Percentiles rank a stretch among this genome's conserved stretches.
phyloP scores from a whole-genome alignment of 116 monocot species.

The Posidonia oceanica region DNA sequence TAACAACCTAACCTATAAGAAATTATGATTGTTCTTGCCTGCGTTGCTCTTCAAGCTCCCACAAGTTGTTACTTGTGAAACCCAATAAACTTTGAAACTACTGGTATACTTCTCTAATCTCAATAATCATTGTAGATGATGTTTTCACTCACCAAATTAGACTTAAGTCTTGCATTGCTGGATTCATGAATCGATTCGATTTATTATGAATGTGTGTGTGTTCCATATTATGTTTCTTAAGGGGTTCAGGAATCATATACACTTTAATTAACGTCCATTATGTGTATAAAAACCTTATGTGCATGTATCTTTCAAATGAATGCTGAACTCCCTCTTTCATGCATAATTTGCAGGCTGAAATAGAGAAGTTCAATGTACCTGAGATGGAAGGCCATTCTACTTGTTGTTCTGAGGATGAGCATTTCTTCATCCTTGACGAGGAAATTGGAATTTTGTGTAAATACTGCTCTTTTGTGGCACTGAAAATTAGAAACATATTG shows the following conservation, averaged over 20 bases:
- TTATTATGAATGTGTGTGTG: not conserved
- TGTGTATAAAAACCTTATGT: not conserved
- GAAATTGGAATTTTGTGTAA: slow-evolving; percentile 64
- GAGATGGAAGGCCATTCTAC: slow-evolving; percentile 16
- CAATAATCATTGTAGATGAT: no score
- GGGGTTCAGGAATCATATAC: not conserved
- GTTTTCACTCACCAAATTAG: no score
- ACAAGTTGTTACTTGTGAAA: no score
- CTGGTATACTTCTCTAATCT: no score
- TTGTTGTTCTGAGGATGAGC: slow-evolving; percentile 29
- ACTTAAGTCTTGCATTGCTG: not conserved
- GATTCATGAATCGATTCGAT: not conserved
- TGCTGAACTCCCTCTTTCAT: not conserved
- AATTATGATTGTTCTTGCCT: no score
- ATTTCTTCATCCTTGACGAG: slow-evolving; percentile 54
- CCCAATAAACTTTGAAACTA: no score
- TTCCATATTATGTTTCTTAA: not conserved
- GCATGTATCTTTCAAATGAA: not conserved
- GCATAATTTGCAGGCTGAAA: slow-evolving; percentile 1
- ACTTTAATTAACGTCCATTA: not conserved
- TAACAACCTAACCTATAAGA: no score
- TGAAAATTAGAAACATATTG: slow-evolving; percentile 47
- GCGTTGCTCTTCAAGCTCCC: no score
- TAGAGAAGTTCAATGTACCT: slow-evolving; percentile 4
- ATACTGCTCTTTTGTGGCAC: slow-evolving; percentile 34